Evolutionary conservation across 139 green algal genomes (phyloP), one percentile per base, ranked within the genome.

Genomic region (Coelastrella sp.): DNA sequence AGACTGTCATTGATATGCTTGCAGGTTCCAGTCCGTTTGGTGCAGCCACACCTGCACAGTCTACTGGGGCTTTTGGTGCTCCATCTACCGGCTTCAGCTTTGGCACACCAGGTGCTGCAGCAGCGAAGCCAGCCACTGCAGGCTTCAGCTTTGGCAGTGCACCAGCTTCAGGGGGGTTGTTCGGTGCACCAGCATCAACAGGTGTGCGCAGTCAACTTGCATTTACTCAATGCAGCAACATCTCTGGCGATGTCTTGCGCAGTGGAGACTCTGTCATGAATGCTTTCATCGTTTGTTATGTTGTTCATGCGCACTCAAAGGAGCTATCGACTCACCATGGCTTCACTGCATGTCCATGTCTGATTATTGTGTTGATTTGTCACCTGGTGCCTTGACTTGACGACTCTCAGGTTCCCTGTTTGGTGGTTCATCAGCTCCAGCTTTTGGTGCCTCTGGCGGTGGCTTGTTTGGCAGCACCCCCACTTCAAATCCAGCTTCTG

Each of bases 111-210:
- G 48, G 68, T 11, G 85, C 83, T 67, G 81, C 59, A 6, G 48
- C 27, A 15, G 75, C 53, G 37, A 67, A 50, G 25, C 66, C 89
- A 57, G 35, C 45, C 25, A 80, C 57, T 4, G 76, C 73, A 34
- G 66, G 76, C 5, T 64, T 50, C 25, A 57, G 57, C 21, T 79
- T 71, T 60, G 72, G 60, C 40, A 85, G 62, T 71, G 32, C 81
- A 8, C 75, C 85, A 4, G 80, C 83, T 5, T 91, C 90, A 83
- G 89, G 89, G 9, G 72, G 45, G 0, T 83, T 89, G 73, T 93
- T 91, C 88, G 83, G 73, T 11, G 23, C 48, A 17, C 67, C 75
- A 23, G 43, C 71, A 25, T 68, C 82, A 53, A 75, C 68, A 38
- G 68, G 68, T 78, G 40, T 17, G 38, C 9, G n/a, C n/a, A 21